These are phyloP conservation scores for Neonothopanus nambi DNA, from an alignment of 1,284 basidiomycete species.

Conservation along the genomic window DNA sequence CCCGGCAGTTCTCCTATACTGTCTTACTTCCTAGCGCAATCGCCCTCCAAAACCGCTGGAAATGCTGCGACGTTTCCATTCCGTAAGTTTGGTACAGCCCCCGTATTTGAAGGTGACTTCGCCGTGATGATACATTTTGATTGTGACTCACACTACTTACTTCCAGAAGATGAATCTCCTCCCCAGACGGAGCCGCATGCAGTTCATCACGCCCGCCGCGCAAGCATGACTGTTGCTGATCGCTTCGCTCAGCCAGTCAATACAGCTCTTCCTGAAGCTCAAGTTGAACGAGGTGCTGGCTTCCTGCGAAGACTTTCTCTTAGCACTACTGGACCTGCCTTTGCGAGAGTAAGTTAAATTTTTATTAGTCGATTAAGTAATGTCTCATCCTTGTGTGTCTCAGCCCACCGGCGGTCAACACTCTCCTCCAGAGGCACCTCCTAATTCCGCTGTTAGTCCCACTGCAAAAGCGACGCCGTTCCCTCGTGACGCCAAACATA, in stretches of 20 bases:
- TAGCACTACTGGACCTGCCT: slow-evolving; percentile 40
- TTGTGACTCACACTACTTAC: neutral
- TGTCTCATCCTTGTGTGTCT: slow-evolving; percentile 15
- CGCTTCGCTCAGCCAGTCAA: slow-evolving; percentile 46
- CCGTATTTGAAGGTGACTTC: slow-evolving; percentile 61
- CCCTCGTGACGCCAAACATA: slow-evolving; percentile 40
- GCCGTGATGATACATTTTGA: neutral
- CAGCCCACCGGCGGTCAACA: slow-evolving; percentile 12
- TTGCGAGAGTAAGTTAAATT: slow-evolving; percentile 51
- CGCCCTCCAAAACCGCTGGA: slow-evolving; percentile 44
- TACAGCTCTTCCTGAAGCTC: slow-evolving; percentile 41
- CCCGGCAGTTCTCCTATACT: slow-evolving; percentile 68
- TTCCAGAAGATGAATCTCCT: slow-evolving; percentile 39
- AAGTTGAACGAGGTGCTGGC: slow-evolving; percentile 63
- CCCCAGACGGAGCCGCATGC: slow-evolving; percentile 46
- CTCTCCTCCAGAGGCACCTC: slow-evolving; percentile 46
- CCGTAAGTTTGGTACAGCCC: slow-evolving; percentile 52
- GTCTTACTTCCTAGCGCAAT: slow-evolving; percentile 64
- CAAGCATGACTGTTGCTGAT: slow-evolving; percentile 46
- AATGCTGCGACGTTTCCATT: slow-evolving; percentile 57
- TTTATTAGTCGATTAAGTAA: slow-evolving; percentile 4
- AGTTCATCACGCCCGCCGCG: slow-evolving; percentile 47
- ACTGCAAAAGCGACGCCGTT: slow-evolving; percentile 25
- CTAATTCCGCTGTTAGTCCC: slow-evolving; percentile 42
- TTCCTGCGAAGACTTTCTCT: slow-evolving; percentile 72